These are phyloP conservation scores for Pholiota microspora DNA, from an alignment of 768 basidiomycete genomes.

Conservation along the genomic window DNA sequence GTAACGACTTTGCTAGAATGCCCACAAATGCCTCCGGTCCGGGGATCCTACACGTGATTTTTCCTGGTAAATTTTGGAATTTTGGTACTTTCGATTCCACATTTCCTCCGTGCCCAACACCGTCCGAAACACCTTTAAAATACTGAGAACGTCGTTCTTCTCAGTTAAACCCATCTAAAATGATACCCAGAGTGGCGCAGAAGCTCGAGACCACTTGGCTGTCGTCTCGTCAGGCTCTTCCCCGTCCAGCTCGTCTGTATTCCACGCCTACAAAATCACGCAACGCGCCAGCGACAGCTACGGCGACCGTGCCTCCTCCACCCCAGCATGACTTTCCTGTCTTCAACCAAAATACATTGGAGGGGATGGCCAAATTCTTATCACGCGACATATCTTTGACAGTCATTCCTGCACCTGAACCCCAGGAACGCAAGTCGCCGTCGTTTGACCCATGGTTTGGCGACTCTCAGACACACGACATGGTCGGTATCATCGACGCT, in stretches of 20 bases:
- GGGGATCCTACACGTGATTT: background rate
- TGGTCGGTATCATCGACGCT: conserved; percentile 77
- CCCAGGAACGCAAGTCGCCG: conserved; percentile 32
- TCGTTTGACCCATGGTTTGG: conserved; percentile 55
- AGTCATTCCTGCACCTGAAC: conserved; percentile 66
- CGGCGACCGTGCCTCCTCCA: conserved; percentile 29
- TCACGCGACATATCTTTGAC: conserved; percentile 36
- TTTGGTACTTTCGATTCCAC: background rate
- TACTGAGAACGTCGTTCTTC: conserved; percentile 1
- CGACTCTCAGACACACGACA: conserved; percentile 65
- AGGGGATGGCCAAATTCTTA: conserved; percentile 8
- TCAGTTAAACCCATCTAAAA: conserved; percentile 15
- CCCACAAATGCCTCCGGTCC: background rate
- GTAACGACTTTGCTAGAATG: no score
- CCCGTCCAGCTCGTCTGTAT: conserved; percentile 68
- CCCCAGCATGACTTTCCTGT: conserved; percentile 37
- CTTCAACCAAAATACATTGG: conserved; percentile 27
- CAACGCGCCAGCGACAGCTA: conserved; percentile 52
- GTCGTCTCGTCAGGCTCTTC: conserved; percentile 67
- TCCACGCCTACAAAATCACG: conserved; percentile 60
- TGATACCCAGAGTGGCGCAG: conserved; percentile 39
- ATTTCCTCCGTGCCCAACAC: background rate
- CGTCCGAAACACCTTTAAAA: background rate
- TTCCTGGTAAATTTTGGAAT: background rate
- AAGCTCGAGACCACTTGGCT: conserved; percentile 44